These are phyloP conservation scores for Peronospora belbahrii DNA, from an alignment of 352 stramenopile species.

Conservation along the genomic window DNA sequence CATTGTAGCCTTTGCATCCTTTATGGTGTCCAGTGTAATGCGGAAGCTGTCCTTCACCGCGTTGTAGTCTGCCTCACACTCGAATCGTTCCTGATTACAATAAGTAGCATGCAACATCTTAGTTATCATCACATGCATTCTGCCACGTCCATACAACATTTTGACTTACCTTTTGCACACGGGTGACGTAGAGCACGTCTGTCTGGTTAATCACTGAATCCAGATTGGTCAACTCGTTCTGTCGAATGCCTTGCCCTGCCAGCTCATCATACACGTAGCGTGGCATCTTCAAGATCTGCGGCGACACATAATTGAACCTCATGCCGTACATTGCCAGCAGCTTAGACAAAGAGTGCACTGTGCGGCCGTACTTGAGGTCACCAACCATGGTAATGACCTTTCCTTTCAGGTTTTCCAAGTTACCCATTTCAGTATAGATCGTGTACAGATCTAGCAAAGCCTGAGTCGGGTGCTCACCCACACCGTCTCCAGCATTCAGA, in stretches of 20 bases:
- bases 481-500: constrained; percentile 93
- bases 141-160: background rate
- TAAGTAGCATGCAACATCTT: background rate
- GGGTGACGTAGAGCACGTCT: constrained; percentile 98
- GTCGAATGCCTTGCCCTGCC: constrained; percentile 54
- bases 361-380: constrained; percentile 98
- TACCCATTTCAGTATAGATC: constrained; percentile 87
- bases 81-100: constrained; percentile 91
- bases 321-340: constrained; percentile 90
- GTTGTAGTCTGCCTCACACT: constrained; percentile 90
- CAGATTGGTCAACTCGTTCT: constrained; percentile 83
- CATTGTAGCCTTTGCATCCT: constrained; percentile 84
- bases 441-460: constrained; percentile 98
- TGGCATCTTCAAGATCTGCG: constrained; percentile 82
- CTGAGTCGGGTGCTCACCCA: constrained; percentile 98
- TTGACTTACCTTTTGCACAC: constrained; percentile 89
- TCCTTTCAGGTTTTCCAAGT: constrained; percentile 48
- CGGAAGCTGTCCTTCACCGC: constrained; percentile 88
- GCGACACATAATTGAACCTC: constrained; percentile 90
- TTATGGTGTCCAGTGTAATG: constrained; percentile 65
- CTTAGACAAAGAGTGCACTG: constrained; percentile 95
- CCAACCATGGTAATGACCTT: constrained; percentile 96
- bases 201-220: constrained; percentile 85
- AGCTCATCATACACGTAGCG: constrained; percentile 76
- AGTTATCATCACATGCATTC: background rate